These are phyloP conservation scores for Breviolum minutum DNA, from an alignment of 73 alveolate species.

Conservation along the genomic window DNA sequence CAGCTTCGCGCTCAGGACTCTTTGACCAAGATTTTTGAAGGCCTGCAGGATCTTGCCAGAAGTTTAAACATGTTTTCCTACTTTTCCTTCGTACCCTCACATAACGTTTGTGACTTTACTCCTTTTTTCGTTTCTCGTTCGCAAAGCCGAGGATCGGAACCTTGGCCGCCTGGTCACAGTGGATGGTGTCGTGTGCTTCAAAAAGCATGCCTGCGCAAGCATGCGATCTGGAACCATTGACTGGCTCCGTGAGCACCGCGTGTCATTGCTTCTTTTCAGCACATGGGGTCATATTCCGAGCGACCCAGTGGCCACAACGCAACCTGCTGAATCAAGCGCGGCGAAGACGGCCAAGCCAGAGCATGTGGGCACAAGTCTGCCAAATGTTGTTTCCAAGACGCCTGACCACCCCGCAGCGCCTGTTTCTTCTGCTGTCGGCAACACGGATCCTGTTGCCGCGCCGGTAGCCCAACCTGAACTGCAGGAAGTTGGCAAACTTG, in stretches of 20 bases:
- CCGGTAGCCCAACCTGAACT: not conserved
- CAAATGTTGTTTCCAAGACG: not conserved
- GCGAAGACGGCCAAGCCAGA: not conserved
- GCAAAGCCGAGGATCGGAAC: not conserved
- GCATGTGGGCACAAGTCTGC: not conserved
- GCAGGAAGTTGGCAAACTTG: not conserved
- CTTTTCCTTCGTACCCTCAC: not conserved
- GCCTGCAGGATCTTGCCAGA: not conserved
- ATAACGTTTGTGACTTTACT: too few species aligned
- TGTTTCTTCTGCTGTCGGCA: not conserved
- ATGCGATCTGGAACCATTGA: not conserved
- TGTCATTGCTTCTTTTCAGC: not conserved
- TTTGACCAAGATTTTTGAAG: not conserved
- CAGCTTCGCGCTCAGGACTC: not conserved
- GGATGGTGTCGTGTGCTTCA: not conserved
- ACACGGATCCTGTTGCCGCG: not conserved
- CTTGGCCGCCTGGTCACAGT: not conserved
- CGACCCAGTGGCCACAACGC: not conserved
- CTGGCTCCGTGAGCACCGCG: constrained; percentile 3
- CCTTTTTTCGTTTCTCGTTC: not conserved
- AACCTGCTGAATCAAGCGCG: not conserved
- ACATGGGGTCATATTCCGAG: not conserved
- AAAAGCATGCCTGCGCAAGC: not conserved
- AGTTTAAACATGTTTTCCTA: not conserved
- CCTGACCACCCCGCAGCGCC: not conserved